Evolutionary conservation across 148 eudicot species (phyloP), one percentile per base, ranked within the genome.

Genomic region (Silene latifolia): DNA sequence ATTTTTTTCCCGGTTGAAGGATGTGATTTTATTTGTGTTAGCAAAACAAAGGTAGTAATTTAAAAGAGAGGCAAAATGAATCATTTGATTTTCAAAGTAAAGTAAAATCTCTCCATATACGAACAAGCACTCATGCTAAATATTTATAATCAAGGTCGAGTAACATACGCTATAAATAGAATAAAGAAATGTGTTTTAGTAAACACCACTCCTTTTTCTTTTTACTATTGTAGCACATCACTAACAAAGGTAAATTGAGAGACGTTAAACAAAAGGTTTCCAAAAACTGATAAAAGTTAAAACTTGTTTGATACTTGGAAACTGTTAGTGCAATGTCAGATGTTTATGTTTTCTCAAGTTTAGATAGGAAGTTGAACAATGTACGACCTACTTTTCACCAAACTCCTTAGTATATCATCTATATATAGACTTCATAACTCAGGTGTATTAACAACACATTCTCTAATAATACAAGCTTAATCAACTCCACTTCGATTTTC

Each of bases 351-450:
- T 10, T 66, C 21, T 66, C 21, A 18, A 66, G 3, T 66, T 66
- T 66, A 66, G 70, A 18, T 66, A 8, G 51, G 70, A 66, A 66
- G 70, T 66, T 66, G 51, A 66, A 11, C 70, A 18, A 39, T 66
- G 70, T 66, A 39, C 51, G 8, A 66, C 70, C 70, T 66, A 66
- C 23, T 10, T 66, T 21, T 5, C 70, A 66, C 51, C 70, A 19
- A 35, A 39, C 70, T 17, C 21, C 47, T 35, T 39, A n/a, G 4
- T 10, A 66, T 66, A 5, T 66, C 69, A 39, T 66, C 70, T 66
- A 66, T 66, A 66, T 35, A 66, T 66, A 66, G 23, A 35, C 24
- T 66, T 66, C 47, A 35, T n/a, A 18, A 66, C n/a, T 48, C 54
- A 48, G 54, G 54, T 48, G 23, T n/a, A 35, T 66, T 42, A 66